phyloP scores from a whole-genome alignment of 208 protist species.

The Acanthamoeba lenticulata region DNA sequence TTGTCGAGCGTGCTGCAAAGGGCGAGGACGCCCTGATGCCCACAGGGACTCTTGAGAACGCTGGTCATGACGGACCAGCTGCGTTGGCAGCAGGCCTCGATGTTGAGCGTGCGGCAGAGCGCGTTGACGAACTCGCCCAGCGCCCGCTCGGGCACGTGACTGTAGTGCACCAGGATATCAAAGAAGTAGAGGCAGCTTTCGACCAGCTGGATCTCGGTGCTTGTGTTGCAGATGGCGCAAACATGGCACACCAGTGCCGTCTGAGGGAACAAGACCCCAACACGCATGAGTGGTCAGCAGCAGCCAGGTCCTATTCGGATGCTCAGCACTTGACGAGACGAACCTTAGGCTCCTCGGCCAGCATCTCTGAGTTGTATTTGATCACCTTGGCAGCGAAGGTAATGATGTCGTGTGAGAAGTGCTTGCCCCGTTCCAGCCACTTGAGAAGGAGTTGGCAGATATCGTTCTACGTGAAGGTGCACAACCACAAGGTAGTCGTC shows the following conservation, averaged over 20 bases:
- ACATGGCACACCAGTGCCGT: conserved; percentile 64
- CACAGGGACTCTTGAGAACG: conserved; percentile 51
- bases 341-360: conserved; percentile 11
- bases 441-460: neutral
- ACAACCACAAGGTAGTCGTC: too few species aligned
- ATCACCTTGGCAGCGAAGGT: neutral
- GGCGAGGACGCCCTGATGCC: conserved; percentile 69
- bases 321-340: neutral
- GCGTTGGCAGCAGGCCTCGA: conserved; percentile 70
- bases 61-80: conserved; percentile 71
- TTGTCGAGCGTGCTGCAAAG: conserved; percentile 68
- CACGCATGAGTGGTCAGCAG: neutral
- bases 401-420: conserved; percentile 24
- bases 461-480: too few species aligned
- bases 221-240: conserved; percentile 69
- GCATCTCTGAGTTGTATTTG: conserved; percentile 24
- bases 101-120: conserved; percentile 74
- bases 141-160: neutral
- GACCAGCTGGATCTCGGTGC: conserved; percentile 36
- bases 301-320: neutral
- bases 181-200: conserved; percentile 74
- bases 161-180: conserved; percentile 56
- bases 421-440: conserved; percentile 1
- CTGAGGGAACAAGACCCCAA: neutral
- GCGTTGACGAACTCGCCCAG: conserved; percentile 42